A percentile compares a stretch with the other conserved stretches of the same genome.
These are phyloP conservation scores for Rhodomyrtus tomentosa DNA, from an alignment of 345 rosid species.

Conservation along the genomic window DNA sequence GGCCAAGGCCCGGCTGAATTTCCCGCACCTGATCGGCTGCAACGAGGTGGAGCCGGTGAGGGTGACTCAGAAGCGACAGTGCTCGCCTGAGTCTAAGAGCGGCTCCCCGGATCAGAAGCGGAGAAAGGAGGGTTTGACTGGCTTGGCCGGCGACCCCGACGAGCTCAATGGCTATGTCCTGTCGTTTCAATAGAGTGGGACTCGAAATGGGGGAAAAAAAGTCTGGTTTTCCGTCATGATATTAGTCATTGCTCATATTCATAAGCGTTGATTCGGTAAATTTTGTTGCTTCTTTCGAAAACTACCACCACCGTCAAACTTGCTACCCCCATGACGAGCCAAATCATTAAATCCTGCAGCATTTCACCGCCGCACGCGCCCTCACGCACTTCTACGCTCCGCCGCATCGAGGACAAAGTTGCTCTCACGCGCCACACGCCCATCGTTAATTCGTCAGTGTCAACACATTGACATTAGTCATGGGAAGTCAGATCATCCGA, in stretches of 20 bases:
- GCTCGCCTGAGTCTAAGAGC: neutral
- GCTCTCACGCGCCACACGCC: too few relatives aligned
- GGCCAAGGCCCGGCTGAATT: slow-evolving; percentile 3
- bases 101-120: neutral
- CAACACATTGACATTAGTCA: too few relatives aligned
- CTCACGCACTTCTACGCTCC: too few relatives aligned
- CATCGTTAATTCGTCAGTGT: too few relatives aligned
- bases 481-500: too few relatives aligned
- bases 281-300: too few relatives aligned
- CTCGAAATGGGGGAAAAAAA: neutral
- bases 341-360: too few relatives aligned
- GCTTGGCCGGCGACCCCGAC: neutral
- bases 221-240: neutral
- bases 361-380: too few relatives aligned
- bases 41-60: neutral
- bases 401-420: too few relatives aligned
- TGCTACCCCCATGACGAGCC: too few relatives aligned
- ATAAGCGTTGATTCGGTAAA: too few relatives aligned
- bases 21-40: slow-evolving; percentile 4
- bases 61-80: neutral
- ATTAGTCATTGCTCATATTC: neutral
- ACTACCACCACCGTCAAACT: too few relatives aligned
- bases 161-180: neutral
- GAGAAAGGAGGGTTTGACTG: neutral
- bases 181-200: neutral